A percentile compares a stretch with the other conserved stretches of the same genome.
These are phyloP conservation scores for Dactylellina haptotyla DNA, from an alignment of 2,329 filamentous ascomycete genomes.

Conservation along the genomic window DNA sequence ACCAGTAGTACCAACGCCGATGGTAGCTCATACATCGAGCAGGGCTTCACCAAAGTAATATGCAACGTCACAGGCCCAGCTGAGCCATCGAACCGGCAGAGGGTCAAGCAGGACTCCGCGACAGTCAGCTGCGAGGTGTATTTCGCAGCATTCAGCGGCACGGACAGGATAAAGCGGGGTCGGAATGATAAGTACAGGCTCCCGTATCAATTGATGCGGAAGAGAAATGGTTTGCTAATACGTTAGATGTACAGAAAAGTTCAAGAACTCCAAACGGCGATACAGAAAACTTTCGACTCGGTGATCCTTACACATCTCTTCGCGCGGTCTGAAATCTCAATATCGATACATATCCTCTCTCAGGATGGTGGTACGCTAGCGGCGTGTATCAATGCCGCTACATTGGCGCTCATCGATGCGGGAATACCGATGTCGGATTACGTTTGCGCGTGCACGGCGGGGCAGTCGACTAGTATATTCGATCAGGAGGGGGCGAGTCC, in stretches of 20 bases:
- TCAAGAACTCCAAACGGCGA: conserved; percentile 80
- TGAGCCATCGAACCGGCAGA: conserved; percentile 70
- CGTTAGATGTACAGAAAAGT: conserved; percentile 70
- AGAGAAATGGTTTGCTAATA: conserved; percentile 2
- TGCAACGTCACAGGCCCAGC: conserved; percentile 88
- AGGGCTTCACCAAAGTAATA: conserved; percentile 97
- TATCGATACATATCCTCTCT: conserved; percentile 86
- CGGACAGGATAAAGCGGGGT: conserved; percentile 81
- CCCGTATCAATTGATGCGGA: neutral
- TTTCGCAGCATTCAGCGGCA: conserved; percentile 85
- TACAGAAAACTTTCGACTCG: conserved; percentile 78
- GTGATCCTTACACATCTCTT: conserved; percentile 88
- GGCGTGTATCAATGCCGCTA: conserved; percentile 88
- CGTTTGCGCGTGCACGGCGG: conserved; percentile 86
- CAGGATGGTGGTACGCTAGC: conserved; percentile 91
- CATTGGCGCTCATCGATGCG: conserved; percentile 90
- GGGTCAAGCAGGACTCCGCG: conserved; percentile 67
- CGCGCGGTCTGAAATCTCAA: conserved; percentile 83
- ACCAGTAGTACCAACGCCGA: conserved; percentile 87
- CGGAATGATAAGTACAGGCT: conserved; percentile 76
- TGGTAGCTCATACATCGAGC: conserved; percentile 91
- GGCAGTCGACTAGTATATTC: conserved; percentile 68
- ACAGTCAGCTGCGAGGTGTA: conserved; percentile 83
- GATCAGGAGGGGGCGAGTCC: conserved; percentile 65
- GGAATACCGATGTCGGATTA: conserved; percentile 96